Base-by-base conservation (phyloP, 192 early-diverging fungal genomes). In the Irineochytrium annulatum region DNA sequence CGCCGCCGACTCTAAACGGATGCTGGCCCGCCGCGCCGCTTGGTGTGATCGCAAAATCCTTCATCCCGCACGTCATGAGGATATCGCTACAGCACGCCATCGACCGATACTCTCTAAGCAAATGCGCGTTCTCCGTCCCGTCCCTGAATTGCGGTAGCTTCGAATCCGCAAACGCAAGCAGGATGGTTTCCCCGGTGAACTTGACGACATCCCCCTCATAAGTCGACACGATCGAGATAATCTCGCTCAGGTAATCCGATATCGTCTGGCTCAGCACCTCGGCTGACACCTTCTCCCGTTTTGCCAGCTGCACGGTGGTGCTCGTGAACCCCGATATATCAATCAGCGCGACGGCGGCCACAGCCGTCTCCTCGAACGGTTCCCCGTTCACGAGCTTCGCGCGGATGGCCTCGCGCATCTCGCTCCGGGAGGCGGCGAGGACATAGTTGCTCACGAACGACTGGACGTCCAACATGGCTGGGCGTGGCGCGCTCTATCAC, bases 271-370 rank as follows among this genome's bases (percentile, higher is more conserved):
- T 67, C 54, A 67, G 59, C 31, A 59, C 54, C 51, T 67, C 65
- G 3, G 65, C 59, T 14, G 57, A 20, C 17, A 67, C 52, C 57
- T 17, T 22, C 57, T 48, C 16, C 49, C 65, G 49, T 67, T 57
- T 67, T 52, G 65, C 14, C 19, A 52, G 2, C 24, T 26, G 17
- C 11, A 6, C 24, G 11, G 65, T 67, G 37, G 60, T 39, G 0
- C 57, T 48, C 8, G 57, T 67, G 41, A 67, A 67, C 19, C 65
- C 65, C 20, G 65, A 67, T 32, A 67, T 67, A 22, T 67, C 65
- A 46, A 67, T 54, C 65, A 67, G 19, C 16, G 34, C 57, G 14
- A 60, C 58, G 13, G 65, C 56, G 11, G 57, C 65, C 8, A 54
- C 43, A 5, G 55, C 59, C 51, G 58, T 48, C 39, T 60, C 57